Evolutionary conservation across 305 asterid genomes (phyloP).

Genomic region (Ilex paraguariensis): DNA sequence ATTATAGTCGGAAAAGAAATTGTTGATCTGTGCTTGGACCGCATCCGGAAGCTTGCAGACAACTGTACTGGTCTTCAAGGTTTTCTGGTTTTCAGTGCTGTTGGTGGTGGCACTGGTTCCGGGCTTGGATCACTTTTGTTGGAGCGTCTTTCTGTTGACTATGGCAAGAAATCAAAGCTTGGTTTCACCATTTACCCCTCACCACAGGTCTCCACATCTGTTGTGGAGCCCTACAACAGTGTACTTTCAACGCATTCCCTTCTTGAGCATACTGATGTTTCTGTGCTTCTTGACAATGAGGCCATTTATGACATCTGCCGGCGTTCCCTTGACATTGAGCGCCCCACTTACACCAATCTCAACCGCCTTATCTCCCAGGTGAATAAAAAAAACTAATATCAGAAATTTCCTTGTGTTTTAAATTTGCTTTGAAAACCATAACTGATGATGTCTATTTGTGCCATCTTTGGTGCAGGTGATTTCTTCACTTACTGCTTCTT

Average conservation of each 20-base stretch:
- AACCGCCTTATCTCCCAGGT: constrained; percentile 30
- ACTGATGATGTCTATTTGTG: neutral
- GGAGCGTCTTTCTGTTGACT: constrained; percentile 26
- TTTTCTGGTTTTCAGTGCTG: constrained; percentile 53
- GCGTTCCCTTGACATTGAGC: constrained; percentile 26
- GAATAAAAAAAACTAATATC: neutral
- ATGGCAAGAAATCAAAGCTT: constrained; percentile 26
- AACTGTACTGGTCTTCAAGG: constrained; percentile 84
- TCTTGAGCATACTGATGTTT: constrained; percentile 28
- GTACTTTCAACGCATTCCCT: constrained; percentile 30
- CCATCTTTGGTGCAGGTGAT: constrained; percentile 16
- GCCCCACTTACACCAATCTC: constrained; percentile 27
- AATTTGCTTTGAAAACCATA: too few species aligned
- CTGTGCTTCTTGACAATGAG: constrained; percentile 29
- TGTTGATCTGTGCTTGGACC: constrained; percentile 31
- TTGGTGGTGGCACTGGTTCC: constrained; percentile 28
- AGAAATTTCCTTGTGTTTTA: too few species aligned
- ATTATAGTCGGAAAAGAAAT: constrained; percentile 23
- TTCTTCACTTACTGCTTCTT: constrained; percentile 26
- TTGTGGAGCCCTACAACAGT: constrained; percentile 29
- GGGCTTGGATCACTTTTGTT: constrained; percentile 25
- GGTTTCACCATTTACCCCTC: constrained; percentile 28
- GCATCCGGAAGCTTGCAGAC: constrained; percentile 60
- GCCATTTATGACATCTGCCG: constrained; percentile 27
- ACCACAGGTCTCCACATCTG: constrained; percentile 28